phyloP scores from a whole-genome alignment of 2,329 filamentous ascomycete species.

The Stemphylium lycopersici region DNA sequence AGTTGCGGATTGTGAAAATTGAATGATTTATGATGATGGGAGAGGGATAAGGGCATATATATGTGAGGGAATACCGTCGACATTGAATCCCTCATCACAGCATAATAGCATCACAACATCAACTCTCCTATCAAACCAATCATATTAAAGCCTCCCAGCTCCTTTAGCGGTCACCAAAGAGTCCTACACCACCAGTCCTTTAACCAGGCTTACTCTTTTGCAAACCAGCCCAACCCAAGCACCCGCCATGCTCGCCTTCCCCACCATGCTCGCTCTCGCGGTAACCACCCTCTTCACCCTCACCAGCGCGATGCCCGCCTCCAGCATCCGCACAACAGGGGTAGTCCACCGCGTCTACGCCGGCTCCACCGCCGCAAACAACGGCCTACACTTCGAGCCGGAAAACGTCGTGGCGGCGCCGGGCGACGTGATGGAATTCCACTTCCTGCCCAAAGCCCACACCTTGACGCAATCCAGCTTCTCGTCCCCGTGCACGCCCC shows the following conservation, averaged over 20 bases:
- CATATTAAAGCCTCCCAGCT: neutral
- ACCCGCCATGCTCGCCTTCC: constrained; percentile 38
- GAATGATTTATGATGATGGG: constrained; percentile 4
- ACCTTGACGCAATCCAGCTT: constrained; percentile 78
- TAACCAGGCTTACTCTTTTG: neutral
- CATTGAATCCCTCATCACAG: constrained; percentile 25
- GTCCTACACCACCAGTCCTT: neutral
- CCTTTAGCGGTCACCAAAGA: neutral
- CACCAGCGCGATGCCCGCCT: constrained; percentile 15
- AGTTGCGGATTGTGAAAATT: constrained; percentile 7
- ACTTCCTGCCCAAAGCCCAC: constrained; percentile 67
- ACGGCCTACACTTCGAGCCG: constrained; percentile 42
- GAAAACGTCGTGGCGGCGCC: constrained; percentile 40
- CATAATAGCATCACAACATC: constrained; percentile 12
- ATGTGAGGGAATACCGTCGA: neutral
- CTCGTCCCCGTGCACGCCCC: constrained; percentile 69
- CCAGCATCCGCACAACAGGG: constrained; percentile 23
- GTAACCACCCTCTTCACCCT: constrained; percentile 28
- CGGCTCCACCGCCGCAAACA: constrained; percentile 31
- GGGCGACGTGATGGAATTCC: constrained; percentile 53
- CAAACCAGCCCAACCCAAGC: constrained; percentile 8
- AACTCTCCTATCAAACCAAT: neutral
- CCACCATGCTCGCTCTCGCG: constrained; percentile 27
- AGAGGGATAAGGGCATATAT: constrained; percentile 19
- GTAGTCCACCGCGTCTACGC: constrained; percentile 38